Percentiles rank a stretch among this genome's conserved stretches.
phyloP scores from a whole-genome alignment of 768 basidiomycete species.

The Filobasidium wieringae region DNA sequence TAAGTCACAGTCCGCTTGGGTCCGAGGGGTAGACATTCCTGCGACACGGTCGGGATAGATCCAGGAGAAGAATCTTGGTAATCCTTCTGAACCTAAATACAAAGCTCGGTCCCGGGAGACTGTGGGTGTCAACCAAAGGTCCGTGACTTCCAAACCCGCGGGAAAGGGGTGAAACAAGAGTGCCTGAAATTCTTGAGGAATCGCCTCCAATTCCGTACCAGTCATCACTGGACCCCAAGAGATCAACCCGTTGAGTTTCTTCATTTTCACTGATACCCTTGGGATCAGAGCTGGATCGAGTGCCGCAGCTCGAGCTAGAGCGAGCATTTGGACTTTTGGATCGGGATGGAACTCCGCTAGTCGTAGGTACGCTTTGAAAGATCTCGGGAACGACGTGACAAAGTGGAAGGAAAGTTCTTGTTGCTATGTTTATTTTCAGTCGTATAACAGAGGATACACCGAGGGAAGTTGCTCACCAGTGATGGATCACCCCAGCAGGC shows the following conservation, averaged over 20 bases:
- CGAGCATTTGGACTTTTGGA: constrained; percentile 49
- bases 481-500: constrained; percentile 1
- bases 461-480: neutral
- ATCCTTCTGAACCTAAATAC: neutral
- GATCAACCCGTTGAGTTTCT: neutral
- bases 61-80: constrained; percentile 56
- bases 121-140: constrained; percentile 45
- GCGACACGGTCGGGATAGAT: constrained; percentile 51
- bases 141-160: neutral
- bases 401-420: neutral
- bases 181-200: neutral
- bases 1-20: constrained; percentile 45
- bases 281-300: constrained; percentile 35
- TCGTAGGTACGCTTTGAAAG: constrained; percentile 46
- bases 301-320: constrained; percentile 46
- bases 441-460: neutral
- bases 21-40: constrained; percentile 51
- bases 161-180: neutral
- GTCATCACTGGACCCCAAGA: neutral
- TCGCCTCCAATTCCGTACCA: neutral
- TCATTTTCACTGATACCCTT: constrained; percentile 28
- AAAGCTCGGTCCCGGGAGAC: constrained; percentile 33
- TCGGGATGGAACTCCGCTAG: constrained; percentile 43
- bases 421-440: neutral
- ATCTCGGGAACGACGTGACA: constrained; percentile 35